Conservation (phyloP, 2,329 filamentous ascomycete species). For the Beauveria sp. region DNA sequence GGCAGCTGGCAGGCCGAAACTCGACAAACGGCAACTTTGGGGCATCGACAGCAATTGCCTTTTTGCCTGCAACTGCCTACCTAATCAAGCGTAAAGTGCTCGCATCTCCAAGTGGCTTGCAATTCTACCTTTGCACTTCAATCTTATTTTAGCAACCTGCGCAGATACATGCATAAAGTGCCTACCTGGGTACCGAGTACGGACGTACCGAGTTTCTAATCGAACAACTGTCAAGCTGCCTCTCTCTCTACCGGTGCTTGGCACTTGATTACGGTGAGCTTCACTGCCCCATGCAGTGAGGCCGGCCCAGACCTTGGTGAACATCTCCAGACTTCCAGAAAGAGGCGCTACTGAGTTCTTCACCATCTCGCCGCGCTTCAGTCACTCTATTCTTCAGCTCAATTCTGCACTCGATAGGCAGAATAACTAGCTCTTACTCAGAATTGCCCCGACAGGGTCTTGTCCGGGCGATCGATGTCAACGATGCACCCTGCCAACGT, state of each 20-base stretch:
- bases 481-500: slow-evolving; percentile 2
- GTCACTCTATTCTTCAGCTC: not conserved
- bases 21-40: not conserved
- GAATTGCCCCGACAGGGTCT: not conserved
- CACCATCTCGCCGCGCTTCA: not conserved
- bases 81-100: not conserved
- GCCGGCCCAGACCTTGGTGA: not conserved
- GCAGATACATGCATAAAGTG: too few relatives aligned
- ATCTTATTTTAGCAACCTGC: too few relatives aligned
- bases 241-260: too few relatives aligned
- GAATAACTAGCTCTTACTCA: not conserved
- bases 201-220: too few relatives aligned
- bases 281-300: too few relatives aligned
- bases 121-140: too few relatives aligned
- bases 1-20: slow-evolving; percentile 1
- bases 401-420: not conserved
- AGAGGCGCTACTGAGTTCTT: too few relatives aligned
- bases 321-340: not conserved
- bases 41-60: not conserved
- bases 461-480: not conserved
- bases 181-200: too few relatives aligned
- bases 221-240: too few relatives aligned
- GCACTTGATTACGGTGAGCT: not conserved
- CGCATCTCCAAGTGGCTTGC: too few relatives aligned
- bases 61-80: not conserved